Evolutionary conservation across 2,329 filamentous ascomycete genomes (phyloP).

Genomic region (Parasarocladium wereldwijsianum): DNA sequence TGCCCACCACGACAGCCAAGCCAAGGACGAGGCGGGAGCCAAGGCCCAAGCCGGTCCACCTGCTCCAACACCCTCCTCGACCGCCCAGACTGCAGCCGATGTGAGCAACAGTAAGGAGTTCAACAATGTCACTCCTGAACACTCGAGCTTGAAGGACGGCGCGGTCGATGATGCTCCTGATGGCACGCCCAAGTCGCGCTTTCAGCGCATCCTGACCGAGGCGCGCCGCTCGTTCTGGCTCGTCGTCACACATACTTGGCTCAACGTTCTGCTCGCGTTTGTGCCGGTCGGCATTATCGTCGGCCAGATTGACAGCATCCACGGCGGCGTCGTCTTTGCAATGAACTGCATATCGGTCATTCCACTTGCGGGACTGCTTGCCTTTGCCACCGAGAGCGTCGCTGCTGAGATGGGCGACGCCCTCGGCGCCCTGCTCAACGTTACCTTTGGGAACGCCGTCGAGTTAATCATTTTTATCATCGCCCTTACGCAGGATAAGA

Average conservation of each 20-base stretch:
- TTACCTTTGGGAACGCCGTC: slow-evolving; percentile 67
- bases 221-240: slow-evolving; percentile 37
- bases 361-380: slow-evolving; percentile 56
- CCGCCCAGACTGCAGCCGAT: too few relatives aligned
- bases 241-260: slow-evolving; percentile 56
- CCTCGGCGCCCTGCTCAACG: slow-evolving; percentile 57
- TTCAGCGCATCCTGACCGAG: slow-evolving; percentile 25
- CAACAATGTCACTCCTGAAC: neutral
- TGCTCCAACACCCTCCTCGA: slow-evolving; percentile 2
- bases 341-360: slow-evolving; percentile 66
- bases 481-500: slow-evolving; percentile 46
- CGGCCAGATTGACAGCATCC: slow-evolving; percentile 34
- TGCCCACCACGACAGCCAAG: too few relatives aligned
- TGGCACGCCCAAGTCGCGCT: slow-evolving; percentile 12
- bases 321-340: slow-evolving; percentile 51
- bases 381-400: slow-evolving; percentile 62
- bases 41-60: slow-evolving; percentile 1
- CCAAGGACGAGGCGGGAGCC: slow-evolving; percentile 3
- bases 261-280: slow-evolving; percentile 65
- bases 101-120: slow-evolving; percentile 1
- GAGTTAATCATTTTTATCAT: slow-evolving; percentile 57
- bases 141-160: neutral
- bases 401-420: slow-evolving; percentile 59
- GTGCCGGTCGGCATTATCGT: slow-evolving; percentile 64
- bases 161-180: neutral